phyloP scores from a whole-genome alignment of 139 green algal species.

The Deuterostichococcus epilithicus region DNA sequence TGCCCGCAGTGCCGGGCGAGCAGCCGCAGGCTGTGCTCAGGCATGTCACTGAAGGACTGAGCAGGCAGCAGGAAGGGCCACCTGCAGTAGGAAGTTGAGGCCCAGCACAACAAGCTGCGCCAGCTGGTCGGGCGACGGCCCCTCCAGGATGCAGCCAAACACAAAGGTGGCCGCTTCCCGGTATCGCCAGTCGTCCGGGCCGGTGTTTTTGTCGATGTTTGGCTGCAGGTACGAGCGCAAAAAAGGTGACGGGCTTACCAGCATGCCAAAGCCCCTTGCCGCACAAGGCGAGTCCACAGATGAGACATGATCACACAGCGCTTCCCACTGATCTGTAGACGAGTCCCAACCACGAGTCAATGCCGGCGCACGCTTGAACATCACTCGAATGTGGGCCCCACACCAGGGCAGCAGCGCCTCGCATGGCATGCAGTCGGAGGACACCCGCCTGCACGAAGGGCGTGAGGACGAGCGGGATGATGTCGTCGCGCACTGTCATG shows the following conservation, averaged over 20 bases:
- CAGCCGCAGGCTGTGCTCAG: too few species aligned
- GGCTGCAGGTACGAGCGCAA: too few species aligned
- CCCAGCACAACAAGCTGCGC: constrained; percentile 61
- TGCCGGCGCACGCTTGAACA: neutral
- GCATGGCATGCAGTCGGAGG: neutral
- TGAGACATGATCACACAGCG: neutral
- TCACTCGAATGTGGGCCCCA: too few species aligned
- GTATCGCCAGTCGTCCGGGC: constrained; percentile 80
- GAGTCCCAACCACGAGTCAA: neutral
- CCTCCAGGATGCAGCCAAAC: constrained; percentile 95
- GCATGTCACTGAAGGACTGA: too few species aligned
- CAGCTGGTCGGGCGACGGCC: constrained; percentile 62
- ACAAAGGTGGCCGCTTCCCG: constrained; percentile 94
- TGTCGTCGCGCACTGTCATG: constrained; percentile 60
- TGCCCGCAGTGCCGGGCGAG: too few species aligned
- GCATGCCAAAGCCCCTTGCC: too few species aligned
- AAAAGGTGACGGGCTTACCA: too few species aligned
- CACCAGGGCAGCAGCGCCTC: too few species aligned
- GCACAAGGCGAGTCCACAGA: neutral
- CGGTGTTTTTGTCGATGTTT: constrained; percentile 75
- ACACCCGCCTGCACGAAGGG: constrained; percentile 63
- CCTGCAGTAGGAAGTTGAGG: constrained; percentile 65
- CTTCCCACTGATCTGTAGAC: too few species aligned
- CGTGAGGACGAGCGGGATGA: constrained; percentile 80
- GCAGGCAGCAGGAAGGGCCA: neutral